Evolutionary conservation across 352 stramenopile species (phyloP), one percentile per base, ranked within the genome.

Genomic region (Globisporangium orthogonon): DNA sequence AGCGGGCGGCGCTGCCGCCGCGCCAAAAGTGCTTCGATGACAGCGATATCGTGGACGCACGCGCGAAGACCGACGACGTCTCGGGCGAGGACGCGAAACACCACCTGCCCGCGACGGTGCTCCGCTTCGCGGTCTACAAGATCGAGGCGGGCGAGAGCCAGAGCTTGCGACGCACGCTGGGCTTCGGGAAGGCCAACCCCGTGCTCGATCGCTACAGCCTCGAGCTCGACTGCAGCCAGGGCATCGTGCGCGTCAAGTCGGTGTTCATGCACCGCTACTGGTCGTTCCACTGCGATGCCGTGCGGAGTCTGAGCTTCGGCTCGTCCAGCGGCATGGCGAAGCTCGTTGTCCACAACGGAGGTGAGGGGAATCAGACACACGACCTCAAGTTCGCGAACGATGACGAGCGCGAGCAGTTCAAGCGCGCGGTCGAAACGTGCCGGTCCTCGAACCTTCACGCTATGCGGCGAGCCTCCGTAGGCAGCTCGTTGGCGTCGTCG

Each of bases 221-320:
- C 18, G 80, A 91, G 56, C 71, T 94, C 11, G 78, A 91, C 62
- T 85, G 78, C 43, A 65, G 70, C 23, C 78, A 89, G 60, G 75
- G 76, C 30, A 71, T 91, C 15, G 78, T 92, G 33, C 78, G 73
- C 47, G 76, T 84, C 10, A 91, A 91, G 56, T 91, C 79, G 3
- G 81, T 94, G 6, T 90, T 91, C 52, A 89, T 89, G 78, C 80
- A 91, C 60, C 78, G 79, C 10, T 87, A 80, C 50, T 91, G 79
- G 74, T 84, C 76, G 31, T 92, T 92, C 54, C 82, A 81, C 37
- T 91, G 81, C 56, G 77, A 89, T 37, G 72, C 71, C 0, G 75
- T 94, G 3, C 67, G 81, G 57, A 70, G 72, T 9, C 68, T 84
- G 31, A 66, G 63, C 9, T 69, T 66, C 58, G 70, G 71, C 5